Base-by-base conservation (phyloP, 805 yeast species). In the Candida nanaspora region DNA sequence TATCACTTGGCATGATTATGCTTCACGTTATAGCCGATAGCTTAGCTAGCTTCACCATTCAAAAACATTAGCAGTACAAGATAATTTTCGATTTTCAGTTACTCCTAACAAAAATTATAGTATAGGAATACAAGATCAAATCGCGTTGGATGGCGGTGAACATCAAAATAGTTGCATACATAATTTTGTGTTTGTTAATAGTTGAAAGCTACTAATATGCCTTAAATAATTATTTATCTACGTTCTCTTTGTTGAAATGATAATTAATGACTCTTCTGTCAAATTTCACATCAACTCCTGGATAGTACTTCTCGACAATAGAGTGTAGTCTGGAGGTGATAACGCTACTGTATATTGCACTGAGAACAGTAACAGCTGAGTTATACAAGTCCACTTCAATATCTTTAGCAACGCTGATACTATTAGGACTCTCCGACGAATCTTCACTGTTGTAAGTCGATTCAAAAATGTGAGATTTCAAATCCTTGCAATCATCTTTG, bases 291-390 rank as follows among this genome's bases (percentile, higher is more conserved):
- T 51, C 48, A 11, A 59, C 38, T 2, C 49, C 58, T 41, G 68
- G 69, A 48, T 81, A 83, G 44, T 70, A 70, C 43, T 69, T 74
- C 37, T 70, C 77, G 27, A 82, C 69, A 16, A 84, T 67, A 1
- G 67, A 63, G 46, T 69, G 70, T 42, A 88, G 61, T 36, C 77
- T 70, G 46, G 71, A 61, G 48, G 81, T 76, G 21, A 76, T 65
- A 6, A 71, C 67, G 18, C 75, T 72, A 18, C 43, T 53, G 48
- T 79, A 80, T 46, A 78, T 76, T 18, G 76, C 78, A 48, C 82
- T 86, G 43, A 85, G 62, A 16, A 83, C 78, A 14, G 70, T 66
- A 93, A 95, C 82, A 41, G 86, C 69, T 51, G 72, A 75, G 30
- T 74, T 78, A 31, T 79, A 61, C 32, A 86, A 55, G 35, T 71